Conservation (phyloP, 2,329 filamentous ascomycete species). For the Eutypella sp. region DNA sequence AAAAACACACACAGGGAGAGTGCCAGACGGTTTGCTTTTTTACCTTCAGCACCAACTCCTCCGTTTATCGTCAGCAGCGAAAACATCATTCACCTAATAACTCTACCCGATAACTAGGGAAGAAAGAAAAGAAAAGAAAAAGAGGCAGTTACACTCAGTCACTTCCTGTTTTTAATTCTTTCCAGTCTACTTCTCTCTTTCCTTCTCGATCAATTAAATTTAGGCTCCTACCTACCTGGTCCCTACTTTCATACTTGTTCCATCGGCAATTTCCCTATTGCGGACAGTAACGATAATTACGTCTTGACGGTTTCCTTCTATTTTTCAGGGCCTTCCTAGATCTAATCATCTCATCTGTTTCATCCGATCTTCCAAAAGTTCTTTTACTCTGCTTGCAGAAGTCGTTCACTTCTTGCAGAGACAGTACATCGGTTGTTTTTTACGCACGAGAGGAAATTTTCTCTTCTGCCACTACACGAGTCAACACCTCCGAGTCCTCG, state of each 20-base stretch:
- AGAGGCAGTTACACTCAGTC: constrained; percentile 2
- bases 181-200: no score
- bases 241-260: no score
- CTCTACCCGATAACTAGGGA: constrained; percentile 1
- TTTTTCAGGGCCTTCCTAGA: not conserved
- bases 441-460: constrained; percentile 9
- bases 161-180: constrained; percentile 1
- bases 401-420: not conserved
- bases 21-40: constrained; percentile 10
- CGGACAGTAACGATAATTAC: not conserved
- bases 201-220: not conserved
- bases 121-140: no score
- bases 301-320: not conserved
- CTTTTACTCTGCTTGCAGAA: not conserved
- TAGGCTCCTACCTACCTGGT: not conserved
- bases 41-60: constrained; percentile 5
- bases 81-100: constrained; percentile 9
- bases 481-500: constrained; percentile 1
- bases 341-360: not conserved
- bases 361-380: not conserved
- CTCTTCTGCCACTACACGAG: constrained; percentile 2
- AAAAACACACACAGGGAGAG: not conserved
- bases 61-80: constrained; percentile 1
- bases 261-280: not conserved
- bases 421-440: not conserved